Conservation (phyloP, 2,329 filamentous ascomycete genomes). For the Phialemonium atrogriseum region DNA sequence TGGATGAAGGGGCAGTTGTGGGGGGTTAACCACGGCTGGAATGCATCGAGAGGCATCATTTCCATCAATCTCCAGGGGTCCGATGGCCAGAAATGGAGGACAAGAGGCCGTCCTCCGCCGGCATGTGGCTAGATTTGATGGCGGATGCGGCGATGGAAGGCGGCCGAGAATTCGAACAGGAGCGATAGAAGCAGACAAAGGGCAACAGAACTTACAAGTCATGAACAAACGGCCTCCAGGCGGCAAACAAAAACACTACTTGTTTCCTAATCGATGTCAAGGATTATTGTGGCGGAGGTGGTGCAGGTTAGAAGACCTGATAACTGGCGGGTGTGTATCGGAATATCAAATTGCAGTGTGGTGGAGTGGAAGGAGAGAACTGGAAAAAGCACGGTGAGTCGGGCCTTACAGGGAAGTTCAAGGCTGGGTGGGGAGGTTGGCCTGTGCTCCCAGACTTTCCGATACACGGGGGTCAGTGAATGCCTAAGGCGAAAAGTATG, state of each 20-base stretch:
- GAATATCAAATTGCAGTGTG: constrained; percentile 11
- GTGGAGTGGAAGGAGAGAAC: not conserved
- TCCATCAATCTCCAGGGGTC: constrained; percentile 24
- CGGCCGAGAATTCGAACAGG: constrained; percentile 20
- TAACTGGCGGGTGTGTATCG: constrained; percentile 1
- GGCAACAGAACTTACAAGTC: constrained; percentile 38
- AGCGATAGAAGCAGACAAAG: constrained; percentile 16
- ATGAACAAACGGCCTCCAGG: constrained; percentile 35
- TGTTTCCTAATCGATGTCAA: no score
- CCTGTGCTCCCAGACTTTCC: not conserved
- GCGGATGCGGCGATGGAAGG: constrained; percentile 26
- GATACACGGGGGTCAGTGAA: no score
- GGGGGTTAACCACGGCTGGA: constrained; percentile 18
- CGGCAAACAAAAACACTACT: no score
- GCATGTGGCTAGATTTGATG: constrained; percentile 23
- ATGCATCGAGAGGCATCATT: constrained; percentile 23
- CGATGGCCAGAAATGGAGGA: constrained; percentile 15
- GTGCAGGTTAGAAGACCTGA: constrained; percentile 4
- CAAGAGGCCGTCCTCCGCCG: constrained; percentile 25
- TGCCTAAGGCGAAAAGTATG: no score
- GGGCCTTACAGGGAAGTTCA: not conserved
- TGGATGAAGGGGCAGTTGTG: constrained; percentile 12
- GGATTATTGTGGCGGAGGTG: constrained; percentile 11
- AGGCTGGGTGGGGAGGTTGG: constrained; percentile 1
- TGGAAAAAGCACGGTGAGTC: constrained; percentile 1